Evolutionary conservation across 345 rosid species (phyloP).

Genomic region (thale cress (Arabidopsis thaliana)): TAIR10.1 NC_003070.9:20019501-20020000

Average conservation of each 20-base stretch:
- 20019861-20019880: neutral
- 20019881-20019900: neutral
- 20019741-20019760: neutral
- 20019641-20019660: too few species aligned
- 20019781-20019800: neutral
- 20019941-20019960: constrained; percentile 4
- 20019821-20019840: constrained; percentile 8
- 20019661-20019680: too few species aligned
- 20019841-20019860: neutral
- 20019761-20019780: neutral
- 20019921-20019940: constrained; percentile 13
- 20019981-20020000: neutral
- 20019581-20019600: too few species aligned
- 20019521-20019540: too few species aligned
- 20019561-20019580: too few species aligned
- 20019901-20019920: neutral
- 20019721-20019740: constrained; percentile 26
- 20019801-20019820: constrained; percentile 11
- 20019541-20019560: too few species aligned
- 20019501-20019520: too few species aligned
- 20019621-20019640: too few species aligned
- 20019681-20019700: constrained; percentile 26
- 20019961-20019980: neutral
- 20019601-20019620: too few species aligned
- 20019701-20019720: constrained; percentile 37